These are phyloP conservation scores for Cadophora sp. DNA, from an alignment of 2,329 filamentous ascomycete species.

Conservation along the genomic window DNA sequence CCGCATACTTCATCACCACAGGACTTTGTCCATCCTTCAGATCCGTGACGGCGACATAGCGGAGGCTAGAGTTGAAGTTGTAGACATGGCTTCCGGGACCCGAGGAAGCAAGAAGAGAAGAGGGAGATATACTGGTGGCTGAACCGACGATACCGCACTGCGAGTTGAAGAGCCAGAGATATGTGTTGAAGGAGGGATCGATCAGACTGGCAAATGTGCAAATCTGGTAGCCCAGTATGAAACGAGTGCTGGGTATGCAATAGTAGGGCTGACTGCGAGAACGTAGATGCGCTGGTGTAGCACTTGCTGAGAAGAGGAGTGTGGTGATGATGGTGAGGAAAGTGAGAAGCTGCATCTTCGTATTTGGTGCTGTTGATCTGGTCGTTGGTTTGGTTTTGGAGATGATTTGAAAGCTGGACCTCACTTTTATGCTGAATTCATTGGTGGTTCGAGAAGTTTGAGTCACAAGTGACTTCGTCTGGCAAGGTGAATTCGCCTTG, in stretches of 20 bases:
- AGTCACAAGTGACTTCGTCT: too few relatives aligned
- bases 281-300: not conserved
- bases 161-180: conserved; percentile 11
- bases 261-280: not conserved
- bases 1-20: conserved; percentile 8
- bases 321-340: not conserved
- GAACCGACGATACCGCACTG: conserved; percentile 3
- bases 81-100: not conserved
- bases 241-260: conserved; percentile 2
- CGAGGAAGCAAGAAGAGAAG: not conserved
- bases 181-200: not conserved
- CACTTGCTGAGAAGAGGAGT: not conserved
- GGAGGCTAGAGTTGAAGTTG: conserved; percentile 2
- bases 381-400: not conserved
- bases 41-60: conserved; percentile 6
- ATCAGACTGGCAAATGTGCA: conserved; percentile 3
- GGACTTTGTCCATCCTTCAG: conserved; percentile 8
- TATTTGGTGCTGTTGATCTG: not conserved
- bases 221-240: conserved; percentile 10
- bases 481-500: too few relatives aligned
- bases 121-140: not conserved
- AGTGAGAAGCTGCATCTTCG: not conserved
- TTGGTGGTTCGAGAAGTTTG: too few relatives aligned
- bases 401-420: too few relatives aligned
- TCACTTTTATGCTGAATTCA: too few relatives aligned